A percentile compares a stretch with the other conserved stretches of the same genome.
phyloP scores from a whole-genome alignment of 2,329 filamentous ascomycete species.

The Onygena corvina region DNA sequence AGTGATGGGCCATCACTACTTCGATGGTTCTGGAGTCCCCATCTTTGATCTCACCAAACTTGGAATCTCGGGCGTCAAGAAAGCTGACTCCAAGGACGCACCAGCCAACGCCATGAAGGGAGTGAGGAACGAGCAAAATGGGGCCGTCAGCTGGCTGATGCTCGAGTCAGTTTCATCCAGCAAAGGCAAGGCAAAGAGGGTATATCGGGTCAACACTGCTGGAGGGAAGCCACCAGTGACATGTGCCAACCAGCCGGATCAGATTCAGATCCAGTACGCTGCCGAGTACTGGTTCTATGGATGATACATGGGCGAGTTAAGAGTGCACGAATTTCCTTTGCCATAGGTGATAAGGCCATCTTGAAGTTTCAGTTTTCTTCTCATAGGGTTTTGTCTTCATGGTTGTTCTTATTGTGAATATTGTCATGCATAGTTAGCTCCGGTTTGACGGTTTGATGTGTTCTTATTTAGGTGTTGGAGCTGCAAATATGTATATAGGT shows the following conservation, averaged over 20 bases:
- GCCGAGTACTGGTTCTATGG: constrained; percentile 61
- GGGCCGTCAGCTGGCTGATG: constrained; percentile 70
- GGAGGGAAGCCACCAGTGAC: constrained; percentile 64
- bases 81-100: constrained; percentile 49
- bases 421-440: background rate
- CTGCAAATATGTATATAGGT: background rate
- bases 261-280: constrained; percentile 67
- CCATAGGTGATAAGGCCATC: background rate
- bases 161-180: constrained; percentile 44
- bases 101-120: constrained; percentile 51
- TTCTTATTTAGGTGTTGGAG: background rate
- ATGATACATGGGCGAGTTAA: constrained; percentile 4
- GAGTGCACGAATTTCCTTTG: background rate
- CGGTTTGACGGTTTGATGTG: background rate
- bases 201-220: constrained; percentile 75
- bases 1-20: constrained; percentile 70
- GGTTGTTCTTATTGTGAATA: background rate
- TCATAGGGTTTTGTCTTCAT: background rate
- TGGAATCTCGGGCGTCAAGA: constrained; percentile 51
- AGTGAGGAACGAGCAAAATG: constrained; percentile 45
- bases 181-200: constrained; percentile 55
- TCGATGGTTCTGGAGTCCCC: constrained; percentile 56
- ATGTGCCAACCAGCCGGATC: constrained; percentile 52
- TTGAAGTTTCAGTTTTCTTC: constrained; percentile 1
- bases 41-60: constrained; percentile 62